A percentile compares a stretch with the other conserved stretches of the same genome.
Evolutionary conservation across 345 rosid species (phyloP).

Genomic region (Bretschneidera sinensis): DNA sequence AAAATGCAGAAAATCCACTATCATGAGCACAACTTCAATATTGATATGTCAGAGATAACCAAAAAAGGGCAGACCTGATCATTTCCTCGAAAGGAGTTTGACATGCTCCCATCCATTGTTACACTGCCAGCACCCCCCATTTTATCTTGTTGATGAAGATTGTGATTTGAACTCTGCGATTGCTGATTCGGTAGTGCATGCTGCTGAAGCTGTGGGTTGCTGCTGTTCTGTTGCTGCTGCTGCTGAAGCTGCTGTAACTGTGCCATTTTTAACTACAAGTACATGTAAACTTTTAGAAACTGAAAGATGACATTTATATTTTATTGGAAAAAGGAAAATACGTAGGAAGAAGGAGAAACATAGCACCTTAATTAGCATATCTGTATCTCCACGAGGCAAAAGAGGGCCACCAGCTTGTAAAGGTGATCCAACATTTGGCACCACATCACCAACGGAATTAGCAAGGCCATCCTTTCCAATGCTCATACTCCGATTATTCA

Average conservation of each 20-base stretch:
- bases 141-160: conserved; percentile 81
- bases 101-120: conserved; percentile 71
- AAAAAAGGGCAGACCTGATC: conserved; percentile 77
- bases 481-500: conserved; percentile 53
- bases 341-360: neutral
- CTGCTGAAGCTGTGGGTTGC: conserved; percentile 55
- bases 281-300: conserved; percentile 4
- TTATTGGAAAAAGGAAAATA: neutral
- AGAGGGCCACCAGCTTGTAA: conserved; percentile 55
- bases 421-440: conserved; percentile 66
- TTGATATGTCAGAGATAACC: neutral
- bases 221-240: conserved; percentile 53
- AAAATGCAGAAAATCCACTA: too few relatives aligned
- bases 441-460: conserved; percentile 64
- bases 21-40: neutral
- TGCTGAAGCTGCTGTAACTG: conserved; percentile 52
- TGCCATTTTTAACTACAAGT: conserved; percentile 62
- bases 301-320: neutral
- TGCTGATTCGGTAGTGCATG: conserved; percentile 65
- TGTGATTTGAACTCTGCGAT: conserved; percentile 66
- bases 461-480: conserved; percentile 74
- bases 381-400: conserved; percentile 60
- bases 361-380: conserved; percentile 57
- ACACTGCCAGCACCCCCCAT: conserved; percentile 69
- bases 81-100: conserved; percentile 91